Conservation (phyloP, 495 filamentous ascomycete species). For the Cairneyella variabilis region DNA sequence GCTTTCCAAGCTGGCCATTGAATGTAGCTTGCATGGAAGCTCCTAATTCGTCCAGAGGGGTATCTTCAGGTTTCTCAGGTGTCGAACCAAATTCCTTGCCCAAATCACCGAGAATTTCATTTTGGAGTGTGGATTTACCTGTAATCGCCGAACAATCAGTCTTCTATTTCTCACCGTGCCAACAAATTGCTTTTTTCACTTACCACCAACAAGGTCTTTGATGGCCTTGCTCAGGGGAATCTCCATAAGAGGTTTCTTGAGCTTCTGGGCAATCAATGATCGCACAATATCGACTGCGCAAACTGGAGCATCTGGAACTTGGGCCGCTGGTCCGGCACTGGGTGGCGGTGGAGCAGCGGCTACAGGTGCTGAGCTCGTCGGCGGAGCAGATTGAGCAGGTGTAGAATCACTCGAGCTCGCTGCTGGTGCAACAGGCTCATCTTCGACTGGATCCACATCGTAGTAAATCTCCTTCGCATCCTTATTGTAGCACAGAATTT, state of each 20-base stretch:
- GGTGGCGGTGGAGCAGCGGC: slow-evolving; percentile 55
- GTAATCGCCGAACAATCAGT: background rate
- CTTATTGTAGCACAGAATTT: slow-evolving; percentile 99
- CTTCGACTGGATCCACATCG: slow-evolving; percentile 91
- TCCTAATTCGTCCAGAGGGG: slow-evolving; percentile 90
- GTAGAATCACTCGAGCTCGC: slow-evolving; percentile 41
- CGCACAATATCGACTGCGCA: slow-evolving; percentile 85
- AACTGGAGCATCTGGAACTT: slow-evolving; percentile 82
- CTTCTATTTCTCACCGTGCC: slow-evolving; percentile 9
- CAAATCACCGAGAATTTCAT: slow-evolving; percentile 91
- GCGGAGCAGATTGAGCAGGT: slow-evolving; percentile 41
- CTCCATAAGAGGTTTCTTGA: slow-evolving; percentile 89
- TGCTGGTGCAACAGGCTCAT: slow-evolving; percentile 65
- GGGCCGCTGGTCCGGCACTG: slow-evolving; percentile 81
- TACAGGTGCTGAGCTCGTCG: slow-evolving; percentile 49
- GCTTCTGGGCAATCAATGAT: slow-evolving; percentile 92
- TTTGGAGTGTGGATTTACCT: slow-evolving; percentile 98
- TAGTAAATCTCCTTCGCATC: slow-evolving; percentile 99
- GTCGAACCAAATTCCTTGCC: slow-evolving; percentile 98
- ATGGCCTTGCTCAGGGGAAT: slow-evolving; percentile 95
- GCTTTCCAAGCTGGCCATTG: slow-evolving; percentile 96
- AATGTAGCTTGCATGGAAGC: slow-evolving; percentile 96
- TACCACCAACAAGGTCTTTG: slow-evolving; percentile 97
- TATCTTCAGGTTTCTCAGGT: slow-evolving; percentile 98
- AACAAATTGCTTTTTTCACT: slow-evolving; percentile 37